A percentile compares a stretch with the other conserved stretches of the same genome.
phyloP scores from a whole-genome alignment of 192 early-diverging fungal genomes.

The Podila clonocystis region DNA sequence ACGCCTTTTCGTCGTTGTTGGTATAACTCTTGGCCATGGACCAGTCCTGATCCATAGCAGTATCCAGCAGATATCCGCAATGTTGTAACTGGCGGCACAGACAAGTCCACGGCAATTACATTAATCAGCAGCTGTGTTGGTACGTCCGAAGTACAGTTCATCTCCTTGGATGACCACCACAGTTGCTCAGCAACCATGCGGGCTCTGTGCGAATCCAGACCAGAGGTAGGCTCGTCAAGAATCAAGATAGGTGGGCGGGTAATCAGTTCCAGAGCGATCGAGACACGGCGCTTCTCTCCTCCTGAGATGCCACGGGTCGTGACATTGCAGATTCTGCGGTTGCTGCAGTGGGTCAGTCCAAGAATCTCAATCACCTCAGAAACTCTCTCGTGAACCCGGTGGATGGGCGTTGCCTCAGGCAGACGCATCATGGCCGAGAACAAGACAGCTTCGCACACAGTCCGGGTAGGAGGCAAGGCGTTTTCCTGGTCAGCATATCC shows the following conservation, averaged over 20 bases:
- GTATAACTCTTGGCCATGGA: conserved; percentile 5
- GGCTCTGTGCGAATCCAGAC: conserved; percentile 76
- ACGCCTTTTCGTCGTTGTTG: conserved; percentile 9
- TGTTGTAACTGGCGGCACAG: conserved; percentile 50
- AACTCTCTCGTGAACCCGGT: conserved; percentile 59
- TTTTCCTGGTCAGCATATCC: conserved; percentile 79
- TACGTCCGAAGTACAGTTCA: conserved; percentile 48
- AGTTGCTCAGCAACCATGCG: conserved; percentile 73
- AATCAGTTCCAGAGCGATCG: conserved; percentile 69
- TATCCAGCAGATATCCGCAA: conserved; percentile 47
- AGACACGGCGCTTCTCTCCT: conserved; percentile 72
- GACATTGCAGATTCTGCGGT: conserved; percentile 65
- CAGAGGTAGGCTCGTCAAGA: conserved; percentile 87
- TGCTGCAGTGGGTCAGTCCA: conserved; percentile 61
- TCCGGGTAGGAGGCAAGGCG: conserved; percentile 62
- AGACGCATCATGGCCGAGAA: conserved; percentile 79
- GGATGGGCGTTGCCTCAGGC: conserved; percentile 61
- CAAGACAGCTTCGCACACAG: conserved; percentile 82
- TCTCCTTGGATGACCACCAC: conserved; percentile 53
- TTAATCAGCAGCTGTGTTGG: conserved; percentile 32
- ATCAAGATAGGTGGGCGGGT: conserved; percentile 77
- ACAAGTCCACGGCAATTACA: conserved; percentile 40
- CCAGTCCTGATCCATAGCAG: conserved; percentile 26
- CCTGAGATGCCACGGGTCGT: conserved; percentile 70
- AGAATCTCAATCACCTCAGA: conserved; percentile 67